Evolutionary conservation across 106 monocot genomes (phyloP).

Genomic region (Alisma plantagoaquatica): DNA sequence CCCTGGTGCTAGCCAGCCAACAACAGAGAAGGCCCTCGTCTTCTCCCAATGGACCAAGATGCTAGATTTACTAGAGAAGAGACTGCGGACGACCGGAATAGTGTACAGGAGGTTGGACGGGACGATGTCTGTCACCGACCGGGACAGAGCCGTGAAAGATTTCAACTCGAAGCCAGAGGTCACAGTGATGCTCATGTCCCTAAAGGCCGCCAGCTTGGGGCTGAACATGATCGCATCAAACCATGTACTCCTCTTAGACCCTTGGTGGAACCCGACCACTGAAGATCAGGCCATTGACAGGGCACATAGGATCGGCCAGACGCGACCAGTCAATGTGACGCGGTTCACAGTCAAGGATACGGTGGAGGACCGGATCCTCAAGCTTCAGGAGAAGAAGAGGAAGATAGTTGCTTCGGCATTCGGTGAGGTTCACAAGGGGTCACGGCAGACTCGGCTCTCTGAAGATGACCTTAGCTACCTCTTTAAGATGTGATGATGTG

Average conservation of each 20-base stretch:
- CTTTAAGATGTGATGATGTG: too few relatives aligned
- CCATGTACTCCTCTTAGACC: slow-evolving; percentile 85
- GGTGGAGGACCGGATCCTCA: slow-evolving; percentile 82
- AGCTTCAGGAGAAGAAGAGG: too few relatives aligned
- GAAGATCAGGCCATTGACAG: slow-evolving; percentile 93
- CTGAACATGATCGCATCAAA: slow-evolving; percentile 83
- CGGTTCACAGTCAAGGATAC: slow-evolving; percentile 66
- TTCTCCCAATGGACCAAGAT: slow-evolving; percentile 94
- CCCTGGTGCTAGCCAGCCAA: too few relatives aligned
- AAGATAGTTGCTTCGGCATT: too few relatives aligned
- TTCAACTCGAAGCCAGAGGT: slow-evolving; percentile 84
- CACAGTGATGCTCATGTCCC: slow-evolving; percentile 78
- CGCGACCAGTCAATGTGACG: slow-evolving; percentile 75
- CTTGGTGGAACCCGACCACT: slow-evolving; percentile 82
- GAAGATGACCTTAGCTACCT: too few relatives aligned
- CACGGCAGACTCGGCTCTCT: too few relatives aligned
- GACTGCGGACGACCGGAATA: slow-evolving; percentile 39
- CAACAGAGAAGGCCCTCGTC: slow-evolving; percentile 81
- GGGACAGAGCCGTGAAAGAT: slow-evolving; percentile 66
- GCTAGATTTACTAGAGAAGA: slow-evolving; percentile 64
- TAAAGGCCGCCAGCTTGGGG: slow-evolving; percentile 88
- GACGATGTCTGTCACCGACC: slow-evolving; percentile 50
- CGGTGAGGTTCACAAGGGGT: too few relatives aligned
- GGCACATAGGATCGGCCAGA: slow-evolving; percentile 85
- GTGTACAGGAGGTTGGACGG: slow-evolving; percentile 82